Evolutionary conservation across 768 basidiomycete species (phyloP).

Genomic region (Tubosaeta sp.): DNA sequence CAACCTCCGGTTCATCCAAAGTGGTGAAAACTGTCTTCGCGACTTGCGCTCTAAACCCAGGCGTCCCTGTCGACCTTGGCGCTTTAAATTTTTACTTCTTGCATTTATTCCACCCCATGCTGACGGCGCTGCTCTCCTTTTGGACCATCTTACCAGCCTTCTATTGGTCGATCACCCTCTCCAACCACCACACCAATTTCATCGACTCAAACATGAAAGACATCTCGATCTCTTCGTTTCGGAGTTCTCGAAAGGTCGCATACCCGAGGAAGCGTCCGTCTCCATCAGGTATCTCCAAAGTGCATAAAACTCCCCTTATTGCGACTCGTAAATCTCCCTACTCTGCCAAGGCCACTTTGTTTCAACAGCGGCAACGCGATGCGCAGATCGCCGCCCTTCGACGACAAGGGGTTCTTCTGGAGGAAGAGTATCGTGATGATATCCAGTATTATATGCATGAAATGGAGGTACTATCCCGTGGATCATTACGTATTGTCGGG

Average conservation of each 20-base stretch:
- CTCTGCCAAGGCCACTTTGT: slow-evolving; percentile 54
- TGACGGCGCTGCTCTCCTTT: slow-evolving; percentile 19
- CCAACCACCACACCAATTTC: slow-evolving; percentile 32
- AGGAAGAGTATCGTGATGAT: slow-evolving; percentile 95
- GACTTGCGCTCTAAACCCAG: neutral
- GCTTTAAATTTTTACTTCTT: slow-evolving; percentile 2
- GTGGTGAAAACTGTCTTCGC: neutral
- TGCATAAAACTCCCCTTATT: slow-evolving; percentile 53
- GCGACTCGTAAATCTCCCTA: slow-evolving; percentile 60
- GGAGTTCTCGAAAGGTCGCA: slow-evolving; percentile 57
- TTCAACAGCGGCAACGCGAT: slow-evolving; percentile 66
- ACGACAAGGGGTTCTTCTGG: slow-evolving; percentile 72
- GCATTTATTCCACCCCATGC: slow-evolving; percentile 9
- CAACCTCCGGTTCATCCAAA: slow-evolving; percentile 10
- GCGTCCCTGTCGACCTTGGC: neutral
- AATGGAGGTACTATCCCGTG: slow-evolving; percentile 81
- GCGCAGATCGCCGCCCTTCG: slow-evolving; percentile 66
- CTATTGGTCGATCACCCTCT: slow-evolving; percentile 42
- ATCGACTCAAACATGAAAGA: slow-evolving; percentile 67
- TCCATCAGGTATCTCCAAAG: slow-evolving; percentile 71
- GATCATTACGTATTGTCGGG: neutral
- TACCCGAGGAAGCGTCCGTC: slow-evolving; percentile 88
- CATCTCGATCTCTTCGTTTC: slow-evolving; percentile 53
- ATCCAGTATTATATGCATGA: slow-evolving; percentile 92
- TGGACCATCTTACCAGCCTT: slow-evolving; percentile 33